Conservation (phyloP, 2,329 filamentous ascomycete species). For the Botrytis elliptica region DNA sequence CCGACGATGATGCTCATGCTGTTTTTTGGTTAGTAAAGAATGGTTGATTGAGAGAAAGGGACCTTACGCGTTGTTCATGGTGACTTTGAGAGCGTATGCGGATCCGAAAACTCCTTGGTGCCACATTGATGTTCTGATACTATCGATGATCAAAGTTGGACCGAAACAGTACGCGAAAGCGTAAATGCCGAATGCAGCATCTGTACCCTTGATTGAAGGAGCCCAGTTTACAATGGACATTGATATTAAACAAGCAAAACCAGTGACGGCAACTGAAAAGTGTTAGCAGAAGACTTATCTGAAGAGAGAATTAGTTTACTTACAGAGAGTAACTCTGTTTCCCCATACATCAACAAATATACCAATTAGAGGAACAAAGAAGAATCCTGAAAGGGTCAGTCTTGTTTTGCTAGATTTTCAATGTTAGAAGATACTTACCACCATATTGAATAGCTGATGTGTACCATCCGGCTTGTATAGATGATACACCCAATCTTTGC, state of each 20-base stretch:
- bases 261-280: conserved; percentile 44
- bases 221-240: conserved; percentile 57
- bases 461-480: conserved; percentile 60
- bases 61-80: conserved; percentile 56
- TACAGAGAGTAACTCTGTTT: conserved; percentile 49
- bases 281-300: neutral
- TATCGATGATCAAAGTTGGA: conserved; percentile 59
- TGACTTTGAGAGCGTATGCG: conserved; percentile 59
- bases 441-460: conserved; percentile 55
- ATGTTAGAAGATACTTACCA: conserved; percentile 32
- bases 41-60: too few relatives aligned
- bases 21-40: neutral
- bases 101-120: conserved; percentile 59
- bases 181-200: conserved; percentile 59
- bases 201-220: conserved; percentile 50
- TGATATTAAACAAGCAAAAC: conserved; percentile 50
- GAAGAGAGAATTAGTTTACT: conserved; percentile 25
- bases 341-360: conserved; percentile 51
- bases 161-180: conserved; percentile 56
- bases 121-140: conserved; percentile 59
- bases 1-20: conserved; percentile 61
- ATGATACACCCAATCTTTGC: conserved; percentile 55
- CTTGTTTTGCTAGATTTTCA: neutral
- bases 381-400: conserved; percentile 46
- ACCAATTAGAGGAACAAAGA: conserved; percentile 54